phyloP scores from a whole-genome alignment of 78 protist species.

The Dictyostelium firmibasis region DNA sequence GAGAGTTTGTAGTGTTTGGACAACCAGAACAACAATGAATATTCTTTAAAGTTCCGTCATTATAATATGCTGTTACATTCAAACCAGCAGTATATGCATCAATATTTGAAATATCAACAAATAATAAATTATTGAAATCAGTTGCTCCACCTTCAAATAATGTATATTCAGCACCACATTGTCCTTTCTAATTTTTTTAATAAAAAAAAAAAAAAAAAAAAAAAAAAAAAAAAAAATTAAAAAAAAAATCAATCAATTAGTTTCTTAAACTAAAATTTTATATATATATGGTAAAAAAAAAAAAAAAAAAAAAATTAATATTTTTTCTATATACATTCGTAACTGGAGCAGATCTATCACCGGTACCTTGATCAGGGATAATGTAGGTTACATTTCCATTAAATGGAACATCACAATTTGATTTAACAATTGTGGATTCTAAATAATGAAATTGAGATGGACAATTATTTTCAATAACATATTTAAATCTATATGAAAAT shows the following conservation, averaged over 20 bases:
- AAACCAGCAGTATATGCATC: not conserved
- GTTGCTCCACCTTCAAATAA: not conserved
- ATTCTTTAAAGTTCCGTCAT: not conserved
- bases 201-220: too few relatives aligned
- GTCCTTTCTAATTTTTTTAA: not conserved
- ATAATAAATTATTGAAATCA: not conserved
- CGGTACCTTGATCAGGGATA: not conserved
- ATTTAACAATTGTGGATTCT: constrained; percentile 6
- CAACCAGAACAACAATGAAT: constrained; percentile 1
- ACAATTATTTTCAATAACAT: not conserved
- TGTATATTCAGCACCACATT: not conserved
- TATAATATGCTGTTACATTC: not conserved
- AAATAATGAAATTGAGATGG: not conserved
- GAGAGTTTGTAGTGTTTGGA: not conserved
- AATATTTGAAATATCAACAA: not conserved
- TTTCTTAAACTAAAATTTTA: too few relatives aligned
- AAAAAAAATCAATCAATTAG: too few relatives aligned
- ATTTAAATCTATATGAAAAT: not conserved
- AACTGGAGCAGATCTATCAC: not conserved
- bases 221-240: too few relatives aligned
- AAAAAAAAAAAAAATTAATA: not conserved
- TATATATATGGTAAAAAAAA: too few relatives aligned
- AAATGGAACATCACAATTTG: constrained; percentile 5
- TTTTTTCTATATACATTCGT: not conserved
- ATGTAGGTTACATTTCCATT: not conserved